Evolutionary conservation across 176 grass and related monocot genomes (phyloP).

Genomic region (Ampelocalamus luodianensis): DNA sequence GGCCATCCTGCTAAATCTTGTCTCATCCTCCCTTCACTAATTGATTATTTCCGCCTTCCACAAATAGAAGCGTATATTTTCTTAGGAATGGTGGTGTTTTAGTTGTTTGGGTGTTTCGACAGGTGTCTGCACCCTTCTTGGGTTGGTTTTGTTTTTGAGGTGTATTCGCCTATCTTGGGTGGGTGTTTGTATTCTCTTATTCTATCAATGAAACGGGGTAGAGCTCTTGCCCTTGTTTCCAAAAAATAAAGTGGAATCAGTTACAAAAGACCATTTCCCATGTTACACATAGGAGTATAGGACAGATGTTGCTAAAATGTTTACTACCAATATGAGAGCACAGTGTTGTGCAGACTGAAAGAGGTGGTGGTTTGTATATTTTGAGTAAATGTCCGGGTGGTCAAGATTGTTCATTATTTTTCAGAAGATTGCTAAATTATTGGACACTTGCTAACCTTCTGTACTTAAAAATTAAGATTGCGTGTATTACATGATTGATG

Average conservation of each 20-base stretch:
- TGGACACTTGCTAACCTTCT: background rate
- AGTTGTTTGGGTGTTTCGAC: too few relatives aligned
- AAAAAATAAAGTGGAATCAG: background rate
- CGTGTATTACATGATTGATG: constrained; percentile 14
- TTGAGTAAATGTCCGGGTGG: background rate
- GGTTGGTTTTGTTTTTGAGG: too few relatives aligned
- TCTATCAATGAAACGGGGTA: too few relatives aligned
- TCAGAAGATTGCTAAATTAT: constrained; percentile 9
- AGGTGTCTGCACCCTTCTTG: too few relatives aligned
- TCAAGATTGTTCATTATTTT: background rate
- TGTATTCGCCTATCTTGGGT: too few relatives aligned
- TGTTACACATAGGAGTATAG: background rate
- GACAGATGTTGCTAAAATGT: background rate
- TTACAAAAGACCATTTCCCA: constrained; percentile 25
- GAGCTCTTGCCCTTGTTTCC: too few relatives aligned
- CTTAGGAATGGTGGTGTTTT: background rate
- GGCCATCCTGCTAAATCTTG: constrained; percentile 6
- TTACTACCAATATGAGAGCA: background rate
- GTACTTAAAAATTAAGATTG: constrained; percentile 25
- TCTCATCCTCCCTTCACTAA: background rate
- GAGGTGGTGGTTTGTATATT: constrained; percentile 17
- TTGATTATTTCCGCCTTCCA: background rate
- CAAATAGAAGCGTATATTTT: background rate
- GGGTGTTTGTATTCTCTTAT: too few relatives aligned
- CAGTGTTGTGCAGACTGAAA: background rate